These are phyloP conservation scores for Phialophora expanda DNA, from an alignment of 2,329 filamentous ascomycete species.

Conservation along the genomic window DNA sequence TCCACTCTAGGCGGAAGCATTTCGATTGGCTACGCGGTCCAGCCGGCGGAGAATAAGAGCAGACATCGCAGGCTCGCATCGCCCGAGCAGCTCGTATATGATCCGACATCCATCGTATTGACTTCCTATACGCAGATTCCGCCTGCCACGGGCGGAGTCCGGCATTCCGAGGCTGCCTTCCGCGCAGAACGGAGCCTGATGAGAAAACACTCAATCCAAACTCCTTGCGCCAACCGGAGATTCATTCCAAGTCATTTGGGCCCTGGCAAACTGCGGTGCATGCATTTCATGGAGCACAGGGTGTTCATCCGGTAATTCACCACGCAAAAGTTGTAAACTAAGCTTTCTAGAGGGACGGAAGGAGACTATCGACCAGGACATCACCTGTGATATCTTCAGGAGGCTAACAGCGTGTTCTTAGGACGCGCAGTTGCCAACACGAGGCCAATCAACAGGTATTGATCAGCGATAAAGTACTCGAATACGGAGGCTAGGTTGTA, in stretches of 20 bases:
- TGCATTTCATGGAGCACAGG: background rate
- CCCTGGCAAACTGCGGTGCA: background rate
- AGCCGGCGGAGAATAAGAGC: background rate
- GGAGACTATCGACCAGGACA: background rate
- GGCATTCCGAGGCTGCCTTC: background rate
- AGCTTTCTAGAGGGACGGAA: background rate
- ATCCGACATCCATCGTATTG: conserved; percentile 3
- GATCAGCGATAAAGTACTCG: background rate
- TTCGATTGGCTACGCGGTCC: background rate
- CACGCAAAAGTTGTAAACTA: background rate
- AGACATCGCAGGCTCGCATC: background rate
- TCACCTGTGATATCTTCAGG: background rate
- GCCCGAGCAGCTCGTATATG: background rate
- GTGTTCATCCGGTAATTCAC: background rate
- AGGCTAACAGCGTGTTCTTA: background rate
- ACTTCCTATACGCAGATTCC: conserved; percentile 13
- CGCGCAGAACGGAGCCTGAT: background rate
- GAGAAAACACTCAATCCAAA: background rate
- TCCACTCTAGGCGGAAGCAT: conserved; percentile 7
- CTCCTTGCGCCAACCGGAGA: background rate
- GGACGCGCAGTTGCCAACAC: background rate
- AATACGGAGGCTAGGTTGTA: background rate
- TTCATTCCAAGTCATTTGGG: background rate
- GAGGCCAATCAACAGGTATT: background rate
- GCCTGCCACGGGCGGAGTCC: background rate